These are phyloP conservation scores for Colletotrichum simmondsii DNA, from an alignment of 2,329 filamentous ascomycete species.

Conservation along the genomic window DNA sequence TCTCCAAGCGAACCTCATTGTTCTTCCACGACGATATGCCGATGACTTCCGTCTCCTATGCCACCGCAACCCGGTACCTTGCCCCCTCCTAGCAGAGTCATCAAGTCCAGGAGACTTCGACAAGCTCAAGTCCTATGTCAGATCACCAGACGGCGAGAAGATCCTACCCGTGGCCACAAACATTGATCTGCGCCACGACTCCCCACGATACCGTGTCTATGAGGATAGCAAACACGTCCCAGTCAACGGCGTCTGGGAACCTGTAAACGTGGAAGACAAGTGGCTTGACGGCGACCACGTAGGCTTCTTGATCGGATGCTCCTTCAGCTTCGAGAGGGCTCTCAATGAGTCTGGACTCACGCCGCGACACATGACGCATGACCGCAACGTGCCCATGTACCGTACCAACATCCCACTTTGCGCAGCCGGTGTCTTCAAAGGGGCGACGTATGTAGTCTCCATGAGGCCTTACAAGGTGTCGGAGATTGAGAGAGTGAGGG, in stretches of 20 bases:
- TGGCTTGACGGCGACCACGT: constrained; percentile 68
- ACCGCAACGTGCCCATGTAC: constrained; percentile 71
- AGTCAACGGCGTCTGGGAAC: constrained; percentile 41
- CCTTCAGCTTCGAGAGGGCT: constrained; percentile 71
- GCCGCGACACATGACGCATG: constrained; percentile 59
- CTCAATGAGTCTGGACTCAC: constrained; percentile 60
- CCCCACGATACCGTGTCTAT: constrained; percentile 69
- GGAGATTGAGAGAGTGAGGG: constrained; percentile 63
- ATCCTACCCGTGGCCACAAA: constrained; percentile 46
- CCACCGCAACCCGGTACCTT: constrained; percentile 70
- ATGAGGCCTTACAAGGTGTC: constrained; percentile 67
- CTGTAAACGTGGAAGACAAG: constrained; percentile 54
- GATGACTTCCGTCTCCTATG: constrained; percentile 69
- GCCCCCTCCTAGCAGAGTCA: constrained; percentile 68
- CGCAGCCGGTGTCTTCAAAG: constrained; percentile 68
- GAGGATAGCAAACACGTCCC: constrained; percentile 50
- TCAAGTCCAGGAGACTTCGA: constrained; percentile 52
- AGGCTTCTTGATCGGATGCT: constrained; percentile 72
- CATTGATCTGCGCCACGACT: constrained; percentile 68
- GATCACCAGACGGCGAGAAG: constrained; percentile 33
- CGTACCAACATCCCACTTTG: constrained; percentile 65
- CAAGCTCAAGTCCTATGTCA: constrained; percentile 47
- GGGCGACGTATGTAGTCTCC: constrained; percentile 67
- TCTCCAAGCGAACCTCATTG: constrained; percentile 71
- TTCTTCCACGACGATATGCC: constrained; percentile 67